Percentiles rank a stretch among this genome's conserved stretches.
These are phyloP conservation scores for Pelargonium citronellum DNA, from an alignment of 441 rosid species.

Conservation along the genomic window DNA sequence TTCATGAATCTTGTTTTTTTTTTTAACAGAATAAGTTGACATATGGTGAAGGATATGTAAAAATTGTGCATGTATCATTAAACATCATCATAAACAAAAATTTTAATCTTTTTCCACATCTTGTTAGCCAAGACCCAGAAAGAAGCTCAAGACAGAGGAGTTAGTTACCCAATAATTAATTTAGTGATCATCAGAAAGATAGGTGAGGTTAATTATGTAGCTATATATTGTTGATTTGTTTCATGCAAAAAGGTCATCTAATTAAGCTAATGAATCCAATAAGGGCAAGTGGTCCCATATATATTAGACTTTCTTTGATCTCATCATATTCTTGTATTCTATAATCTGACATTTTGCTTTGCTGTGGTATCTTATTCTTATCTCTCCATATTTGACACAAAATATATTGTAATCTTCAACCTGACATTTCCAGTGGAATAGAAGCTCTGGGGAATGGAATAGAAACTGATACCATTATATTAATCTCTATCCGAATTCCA, in stretches of 20 bases:
- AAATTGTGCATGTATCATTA: no score
- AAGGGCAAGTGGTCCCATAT: not conserved
- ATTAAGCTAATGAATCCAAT: not conserved
- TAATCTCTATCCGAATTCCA: slow-evolving; percentile 23
- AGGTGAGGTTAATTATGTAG: not conserved
- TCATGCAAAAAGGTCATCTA: not conserved
- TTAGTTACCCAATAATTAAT: not conserved
- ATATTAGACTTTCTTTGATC: not conserved
- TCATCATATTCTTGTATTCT: not conserved
- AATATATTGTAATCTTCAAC: slow-evolving; percentile 5
- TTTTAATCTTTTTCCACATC: no score
- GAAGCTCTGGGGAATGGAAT: slow-evolving; percentile 91
- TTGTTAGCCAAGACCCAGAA: no score
- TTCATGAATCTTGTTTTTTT: no score
- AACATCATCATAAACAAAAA: no score
- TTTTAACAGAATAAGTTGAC: no score
- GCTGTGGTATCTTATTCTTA: no score
- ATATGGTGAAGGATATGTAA: no score
- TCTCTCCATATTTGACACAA: slow-evolving; percentile 16
- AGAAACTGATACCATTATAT: slow-evolving; percentile 34
- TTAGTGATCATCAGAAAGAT: not conserved
- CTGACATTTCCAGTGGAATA: slow-evolving; percentile 86
- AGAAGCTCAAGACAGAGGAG: no score
- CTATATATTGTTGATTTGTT: not conserved
- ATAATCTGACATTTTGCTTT: no score